Percentiles rank a stretch among this genome's conserved stretches.
These are phyloP conservation scores for Brassica incana DNA, from an alignment of 345 rosid species.

Conservation along the genomic window DNA sequence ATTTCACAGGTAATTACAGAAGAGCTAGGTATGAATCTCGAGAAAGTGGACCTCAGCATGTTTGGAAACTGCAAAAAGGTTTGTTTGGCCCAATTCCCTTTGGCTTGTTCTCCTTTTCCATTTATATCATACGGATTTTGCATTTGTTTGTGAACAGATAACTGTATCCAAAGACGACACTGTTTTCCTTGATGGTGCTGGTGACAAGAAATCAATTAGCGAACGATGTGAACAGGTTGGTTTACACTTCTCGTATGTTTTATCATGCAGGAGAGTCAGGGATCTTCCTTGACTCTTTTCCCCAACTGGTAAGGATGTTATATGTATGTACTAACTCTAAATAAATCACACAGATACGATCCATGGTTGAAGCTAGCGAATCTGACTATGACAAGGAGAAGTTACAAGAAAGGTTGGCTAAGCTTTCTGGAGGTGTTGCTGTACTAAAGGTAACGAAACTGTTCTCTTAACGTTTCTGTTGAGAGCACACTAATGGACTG, in stretches of 20 bases:
- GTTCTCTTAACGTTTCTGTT: conserved; percentile 8
- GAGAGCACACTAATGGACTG: background rate
- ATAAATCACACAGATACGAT: conserved; percentile 56
- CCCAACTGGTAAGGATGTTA: background rate
- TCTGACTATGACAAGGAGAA: conserved; percentile 97
- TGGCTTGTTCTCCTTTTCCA: background rate
- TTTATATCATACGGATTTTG: conserved; percentile 2
- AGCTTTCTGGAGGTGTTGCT: conserved; percentile 97
- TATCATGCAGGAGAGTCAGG: background rate
- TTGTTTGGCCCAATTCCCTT: background rate
- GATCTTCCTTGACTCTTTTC: background rate
- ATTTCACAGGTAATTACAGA: conserved; percentile 73
- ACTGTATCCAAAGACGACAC: conserved; percentile 89
- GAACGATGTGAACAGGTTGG: conserved; percentile 75
- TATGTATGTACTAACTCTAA: background rate
- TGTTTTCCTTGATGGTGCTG: conserved; percentile 89
- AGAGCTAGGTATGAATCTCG: conserved; percentile 94
- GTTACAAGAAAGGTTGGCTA: conserved; percentile 90
- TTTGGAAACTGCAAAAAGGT: conserved; percentile 96
- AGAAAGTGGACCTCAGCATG: conserved; percentile 79
- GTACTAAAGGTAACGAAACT: conserved; percentile 72
- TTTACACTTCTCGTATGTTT: conserved; percentile 1
- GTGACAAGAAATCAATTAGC: conserved; percentile 80
- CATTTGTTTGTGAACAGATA: conserved; percentile 44
- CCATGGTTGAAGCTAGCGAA: conserved; percentile 71